Evolutionary conservation across 2,329 filamentous ascomycete genomes (phyloP).

Genomic region (Trichoderma cornu-damae): DNA sequence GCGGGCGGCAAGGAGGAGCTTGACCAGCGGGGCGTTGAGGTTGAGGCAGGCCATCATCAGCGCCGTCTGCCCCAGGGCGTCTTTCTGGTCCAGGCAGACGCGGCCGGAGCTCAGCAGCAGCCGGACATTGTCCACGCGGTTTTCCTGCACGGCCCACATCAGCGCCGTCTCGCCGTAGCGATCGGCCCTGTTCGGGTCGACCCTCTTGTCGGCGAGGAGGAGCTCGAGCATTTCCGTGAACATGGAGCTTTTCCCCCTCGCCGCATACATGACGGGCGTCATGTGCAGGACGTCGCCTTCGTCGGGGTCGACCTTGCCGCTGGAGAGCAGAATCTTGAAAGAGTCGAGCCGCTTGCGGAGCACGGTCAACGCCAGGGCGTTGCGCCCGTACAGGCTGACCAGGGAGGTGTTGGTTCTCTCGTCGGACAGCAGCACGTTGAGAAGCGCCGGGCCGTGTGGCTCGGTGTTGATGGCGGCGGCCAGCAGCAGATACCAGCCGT

Average conservation of each 20-base stretch:
- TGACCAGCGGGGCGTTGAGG: no score
- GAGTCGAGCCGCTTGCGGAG: no score
- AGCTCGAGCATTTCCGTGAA: neutral
- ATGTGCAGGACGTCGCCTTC: neutral
- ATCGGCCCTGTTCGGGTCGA: neutral
- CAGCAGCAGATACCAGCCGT: no score
- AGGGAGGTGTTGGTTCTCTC: neutral
- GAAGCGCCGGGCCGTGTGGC: no score
- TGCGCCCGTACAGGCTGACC: neutral
- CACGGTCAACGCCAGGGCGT: neutral
- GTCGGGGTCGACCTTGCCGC: neutral
- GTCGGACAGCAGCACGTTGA: neutral
- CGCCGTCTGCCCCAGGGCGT: neutral
- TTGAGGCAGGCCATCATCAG: no score
- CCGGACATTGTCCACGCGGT: neutral
- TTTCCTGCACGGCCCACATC: neutral
- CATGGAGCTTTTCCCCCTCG: neutral
- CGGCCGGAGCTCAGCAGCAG: neutral
- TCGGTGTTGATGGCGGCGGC: no score
- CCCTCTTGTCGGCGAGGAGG: neutral
- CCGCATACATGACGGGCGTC: neutral
- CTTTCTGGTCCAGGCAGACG: neutral
- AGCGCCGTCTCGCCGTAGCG: neutral
- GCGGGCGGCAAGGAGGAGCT: no score
- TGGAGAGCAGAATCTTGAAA: neutral